Conservation (phyloP, 2,329 filamentous ascomycete species). For the Aspergillus thermomutatus region DNA sequence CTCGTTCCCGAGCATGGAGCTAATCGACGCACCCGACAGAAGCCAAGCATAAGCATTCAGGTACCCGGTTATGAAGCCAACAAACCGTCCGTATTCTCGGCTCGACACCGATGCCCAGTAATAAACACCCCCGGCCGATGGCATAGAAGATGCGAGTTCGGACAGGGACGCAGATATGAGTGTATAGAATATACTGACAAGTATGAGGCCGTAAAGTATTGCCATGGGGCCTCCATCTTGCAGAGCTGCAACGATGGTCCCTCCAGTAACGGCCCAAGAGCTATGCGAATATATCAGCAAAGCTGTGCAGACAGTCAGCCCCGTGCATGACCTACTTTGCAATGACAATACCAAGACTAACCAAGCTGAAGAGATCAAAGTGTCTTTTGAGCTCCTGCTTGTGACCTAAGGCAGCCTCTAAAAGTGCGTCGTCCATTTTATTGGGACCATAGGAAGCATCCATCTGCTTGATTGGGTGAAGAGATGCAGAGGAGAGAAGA, state of each 20-base stretch:
- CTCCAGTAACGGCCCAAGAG: constrained; percentile 60
- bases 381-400: constrained; percentile 58
- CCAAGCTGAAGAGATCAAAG: constrained; percentile 54
- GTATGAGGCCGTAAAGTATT: constrained; percentile 56
- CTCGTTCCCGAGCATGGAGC: constrained; percentile 31
- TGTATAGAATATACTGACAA: constrained; percentile 49
- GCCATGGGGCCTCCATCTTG: constrained; percentile 60
- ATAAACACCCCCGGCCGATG: constrained; percentile 53
- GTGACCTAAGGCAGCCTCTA: constrained; percentile 46
- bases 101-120: constrained; percentile 57
- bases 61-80: constrained; percentile 40
- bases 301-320: neutral
- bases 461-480: neutral
- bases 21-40: constrained; percentile 29
- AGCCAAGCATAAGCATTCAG: constrained; percentile 33
- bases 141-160: constrained; percentile 56
- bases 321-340: constrained; percentile 27
- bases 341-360: constrained; percentile 56
- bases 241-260: constrained; percentile 52
- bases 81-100: constrained; percentile 42
- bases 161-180: constrained; percentile 53
- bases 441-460: neutral
- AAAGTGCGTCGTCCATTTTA: constrained; percentile 21
- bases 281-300: constrained; percentile 37
- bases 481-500: neutral